phyloP scores from a whole-genome alignment of 148 eudicot genomes.

The Limonium bicolor region DNA sequence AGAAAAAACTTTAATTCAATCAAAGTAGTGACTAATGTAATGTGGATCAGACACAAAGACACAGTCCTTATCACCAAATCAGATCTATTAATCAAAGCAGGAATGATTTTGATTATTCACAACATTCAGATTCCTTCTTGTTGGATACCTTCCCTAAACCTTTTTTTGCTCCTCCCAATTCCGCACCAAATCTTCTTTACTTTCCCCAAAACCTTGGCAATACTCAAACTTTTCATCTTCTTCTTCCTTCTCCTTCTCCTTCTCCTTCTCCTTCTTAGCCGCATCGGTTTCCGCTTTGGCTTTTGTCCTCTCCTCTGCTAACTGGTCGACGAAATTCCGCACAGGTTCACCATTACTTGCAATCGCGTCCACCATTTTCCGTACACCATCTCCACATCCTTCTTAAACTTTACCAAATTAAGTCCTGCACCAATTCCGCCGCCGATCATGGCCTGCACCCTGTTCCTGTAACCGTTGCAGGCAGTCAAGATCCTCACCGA shows the following conservation, averaged over 20 bases:
- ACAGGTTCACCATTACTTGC: conserved; percentile 14
- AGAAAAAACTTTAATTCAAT: no score
- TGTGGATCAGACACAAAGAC: no score
- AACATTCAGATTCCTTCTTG: no score
- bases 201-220: no score
- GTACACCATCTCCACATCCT: conserved; percentile 9
- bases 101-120: no score
- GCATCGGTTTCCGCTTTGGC: conserved; percentile 1
- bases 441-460: conserved; percentile 21
- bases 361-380: conserved; percentile 15
- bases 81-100: no score
- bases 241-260: background rate
- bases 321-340: conserved; percentile 6
- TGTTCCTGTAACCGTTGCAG: conserved; percentile 22
- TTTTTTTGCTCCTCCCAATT: no score
- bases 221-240: background rate
- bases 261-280: background rate
- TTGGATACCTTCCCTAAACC: no score
- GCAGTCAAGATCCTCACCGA: conserved; percentile 20
- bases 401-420: conserved; percentile 15
- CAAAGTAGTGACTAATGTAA: no score
- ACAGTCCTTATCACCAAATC: no score
- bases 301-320: conserved; percentile 6
- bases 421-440: background rate
- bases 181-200: no score